Evolutionary conservation across 106 monocot genomes (phyloP).

Genomic region (Narthecium ossifragum): DNA sequence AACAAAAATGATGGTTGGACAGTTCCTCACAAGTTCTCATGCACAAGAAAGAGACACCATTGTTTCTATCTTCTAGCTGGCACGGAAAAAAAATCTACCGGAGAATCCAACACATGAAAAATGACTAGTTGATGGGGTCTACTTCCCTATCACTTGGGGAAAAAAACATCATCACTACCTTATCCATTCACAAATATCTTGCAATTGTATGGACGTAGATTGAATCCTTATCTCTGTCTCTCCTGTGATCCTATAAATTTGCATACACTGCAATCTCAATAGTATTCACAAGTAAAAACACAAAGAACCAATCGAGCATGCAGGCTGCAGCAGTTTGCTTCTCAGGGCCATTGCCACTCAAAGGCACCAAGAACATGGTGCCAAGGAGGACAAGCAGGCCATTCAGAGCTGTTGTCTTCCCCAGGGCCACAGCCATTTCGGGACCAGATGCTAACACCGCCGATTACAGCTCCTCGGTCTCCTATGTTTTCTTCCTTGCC

Average conservation of each 20-base stretch:
- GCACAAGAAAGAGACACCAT: too few relatives aligned
- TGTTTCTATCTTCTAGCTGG: too few relatives aligned
- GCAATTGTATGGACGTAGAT: conserved; percentile 5
- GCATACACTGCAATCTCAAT: too few relatives aligned
- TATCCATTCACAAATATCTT: conserved; percentile 9
- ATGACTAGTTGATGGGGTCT: background rate
- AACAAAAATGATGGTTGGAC: too few relatives aligned
- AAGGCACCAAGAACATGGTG: conserved; percentile 9
- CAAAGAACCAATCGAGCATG: conserved; percentile 18
- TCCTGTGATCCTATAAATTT: background rate
- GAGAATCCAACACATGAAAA: background rate
- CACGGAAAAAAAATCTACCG: background rate
- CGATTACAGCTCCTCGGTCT: conserved; percentile 25
- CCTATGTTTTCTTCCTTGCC: conserved; percentile 14
- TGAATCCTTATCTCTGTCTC: conserved; percentile 6
- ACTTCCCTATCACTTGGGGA: background rate
- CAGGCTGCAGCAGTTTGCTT: conserved; percentile 39
- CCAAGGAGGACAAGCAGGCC: conserved; percentile 3
- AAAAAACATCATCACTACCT: conserved; percentile 5
- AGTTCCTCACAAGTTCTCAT: too few relatives aligned
- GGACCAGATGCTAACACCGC: conserved; percentile 4
- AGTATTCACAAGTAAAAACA: background rate
- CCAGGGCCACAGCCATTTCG: background rate
- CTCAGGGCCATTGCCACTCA: conserved; percentile 23
- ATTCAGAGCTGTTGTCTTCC: background rate